A percentile compares a stretch with the other conserved stretches of the same genome.
These are phyloP conservation scores for Neurospora sp. DNA, from an alignment of 495 filamentous ascomycete species.

Conservation along the genomic window DNA sequence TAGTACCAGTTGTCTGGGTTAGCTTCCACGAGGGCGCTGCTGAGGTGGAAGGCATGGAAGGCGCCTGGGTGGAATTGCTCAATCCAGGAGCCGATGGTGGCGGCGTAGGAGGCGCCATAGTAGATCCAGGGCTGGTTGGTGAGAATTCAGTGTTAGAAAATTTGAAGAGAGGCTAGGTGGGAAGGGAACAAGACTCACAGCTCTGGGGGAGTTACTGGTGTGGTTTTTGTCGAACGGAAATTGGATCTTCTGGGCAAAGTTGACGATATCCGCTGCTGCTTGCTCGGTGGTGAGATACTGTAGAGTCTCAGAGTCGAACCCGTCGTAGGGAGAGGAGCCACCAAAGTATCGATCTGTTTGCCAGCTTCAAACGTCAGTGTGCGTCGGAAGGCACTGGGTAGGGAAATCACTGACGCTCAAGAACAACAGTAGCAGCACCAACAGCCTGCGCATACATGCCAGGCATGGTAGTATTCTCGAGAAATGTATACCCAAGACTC, in stretches of 20 bases:
- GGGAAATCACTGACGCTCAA: conserved; percentile 38
- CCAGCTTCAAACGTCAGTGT: background rate
- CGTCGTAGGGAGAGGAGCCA: conserved; percentile 47
- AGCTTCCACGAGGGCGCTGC: conserved; percentile 50
- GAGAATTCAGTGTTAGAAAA: too few species aligned
- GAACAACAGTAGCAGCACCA: conserved; percentile 45
- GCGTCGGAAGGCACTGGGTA: background rate
- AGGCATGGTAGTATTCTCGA: conserved; percentile 40
- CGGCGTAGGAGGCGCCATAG: conserved; percentile 53
- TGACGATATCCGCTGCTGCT: conserved; percentile 47
- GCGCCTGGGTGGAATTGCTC: conserved; percentile 49
- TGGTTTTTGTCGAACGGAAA: conserved; percentile 46
- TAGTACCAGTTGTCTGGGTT: conserved; percentile 58
- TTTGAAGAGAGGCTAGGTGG: too few species aligned
- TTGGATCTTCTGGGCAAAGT: conserved; percentile 50
- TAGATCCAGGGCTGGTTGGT: conserved; percentile 46
- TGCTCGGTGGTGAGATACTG: conserved; percentile 53
- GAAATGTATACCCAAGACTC: conserved; percentile 26
- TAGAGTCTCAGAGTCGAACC: conserved; percentile 45
- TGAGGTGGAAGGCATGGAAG: conserved; percentile 58
- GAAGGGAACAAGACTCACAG: too few species aligned
- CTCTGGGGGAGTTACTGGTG: conserved; percentile 16
- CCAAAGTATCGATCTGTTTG: conserved; percentile 49
- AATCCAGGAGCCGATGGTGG: conserved; percentile 53
- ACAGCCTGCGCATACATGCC: conserved; percentile 43